Base-by-base conservation (phyloP, 108 stramenopile species). In the Stephanodiscus minutulus region DNA sequence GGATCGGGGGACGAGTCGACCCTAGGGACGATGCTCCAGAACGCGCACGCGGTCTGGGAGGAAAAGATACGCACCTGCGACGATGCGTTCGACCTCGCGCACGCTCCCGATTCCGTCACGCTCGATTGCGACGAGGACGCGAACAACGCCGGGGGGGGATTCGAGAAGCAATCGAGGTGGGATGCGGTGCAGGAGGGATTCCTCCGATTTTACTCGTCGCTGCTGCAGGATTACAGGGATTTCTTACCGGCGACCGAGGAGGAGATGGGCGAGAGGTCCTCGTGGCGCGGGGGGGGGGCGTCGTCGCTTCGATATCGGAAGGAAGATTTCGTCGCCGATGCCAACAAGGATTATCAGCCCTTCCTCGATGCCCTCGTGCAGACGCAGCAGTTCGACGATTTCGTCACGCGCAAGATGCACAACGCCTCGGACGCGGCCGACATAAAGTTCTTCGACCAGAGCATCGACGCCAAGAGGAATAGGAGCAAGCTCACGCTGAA, bases 321-420 rank as follows among this genome's bases (percentile, higher is more conserved):
- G 91, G 66, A 66, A 90, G 35, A 64, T 66, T 25, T 78, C 77
- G 17, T 88, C 87, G 61, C 88, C 81, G 15, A 64, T 75, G 28
- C 8, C 86, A 85, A 3, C 81, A 85, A 18, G 89, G 86, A 90
- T 20, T 88, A 87, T 62, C 77, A 73, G 28, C 72, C 83, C 0
- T 96, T 92, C 50, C 62, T 96, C 28, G 64, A 76, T 27, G 88
- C 87, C 46, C 60, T 96, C 2, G 81, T 87, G 28, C 47, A 41
- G n/a, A 95, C 93, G 0, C 96, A 96, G 68, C 89, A 89, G 63
- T 96, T 96, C 78, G 90, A 94, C 59, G 89, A 89, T 57, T 96
- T 95, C 68, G 86, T 96, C 9, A 92, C 91, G 24, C 85, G 89
- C 39, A 75, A 91, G 10, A 71, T 96, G 67, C 91, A 92, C 70